These are phyloP conservation scores for Candida sonorensis DNA, from an alignment of 805 yeast genomes.

Conservation along the genomic window DNA sequence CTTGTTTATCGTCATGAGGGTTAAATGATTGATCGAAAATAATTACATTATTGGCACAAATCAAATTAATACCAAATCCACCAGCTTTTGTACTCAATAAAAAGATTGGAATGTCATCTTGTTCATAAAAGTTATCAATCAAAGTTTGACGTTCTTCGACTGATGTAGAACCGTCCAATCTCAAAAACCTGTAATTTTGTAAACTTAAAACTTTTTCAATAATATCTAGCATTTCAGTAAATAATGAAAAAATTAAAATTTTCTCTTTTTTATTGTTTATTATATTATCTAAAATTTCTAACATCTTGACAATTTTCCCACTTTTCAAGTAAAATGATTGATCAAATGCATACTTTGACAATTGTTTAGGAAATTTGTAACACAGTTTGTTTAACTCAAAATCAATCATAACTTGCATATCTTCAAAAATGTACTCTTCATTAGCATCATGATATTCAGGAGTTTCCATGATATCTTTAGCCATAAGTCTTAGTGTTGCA, in stretches of 20 bases:
- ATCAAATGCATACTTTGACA: constrained; percentile 46
- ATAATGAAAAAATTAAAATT: constrained; percentile 79
- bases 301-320: constrained; percentile 64
- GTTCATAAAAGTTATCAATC: constrained; percentile 84
- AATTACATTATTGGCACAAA: constrained; percentile 89
- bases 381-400: constrained; percentile 78
- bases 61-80: constrained; percentile 95
- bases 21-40: constrained; percentile 92
- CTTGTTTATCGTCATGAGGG: constrained; percentile 98
- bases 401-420: constrained; percentile 93
- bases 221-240: constrained; percentile 88
- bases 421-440: constrained; percentile 72
- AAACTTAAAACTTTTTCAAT: constrained; percentile 67
- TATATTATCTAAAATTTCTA: constrained; percentile 50
- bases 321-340: constrained; percentile 50
- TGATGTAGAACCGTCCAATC: constrained; percentile 90
- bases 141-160: constrained; percentile 90
- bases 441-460: constrained; percentile 76
- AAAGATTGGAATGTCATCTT: constrained; percentile 75
- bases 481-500: constrained; percentile 53
- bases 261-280: constrained; percentile 54
- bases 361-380: constrained; percentile 59
- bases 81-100: constrained; percentile 94
- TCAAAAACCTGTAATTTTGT: constrained; percentile 59
- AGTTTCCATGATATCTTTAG: constrained; percentile 72